phyloP scores from a whole-genome alignment of 2,329 filamentous ascomycete species.

The Penicillium sp. region DNA sequence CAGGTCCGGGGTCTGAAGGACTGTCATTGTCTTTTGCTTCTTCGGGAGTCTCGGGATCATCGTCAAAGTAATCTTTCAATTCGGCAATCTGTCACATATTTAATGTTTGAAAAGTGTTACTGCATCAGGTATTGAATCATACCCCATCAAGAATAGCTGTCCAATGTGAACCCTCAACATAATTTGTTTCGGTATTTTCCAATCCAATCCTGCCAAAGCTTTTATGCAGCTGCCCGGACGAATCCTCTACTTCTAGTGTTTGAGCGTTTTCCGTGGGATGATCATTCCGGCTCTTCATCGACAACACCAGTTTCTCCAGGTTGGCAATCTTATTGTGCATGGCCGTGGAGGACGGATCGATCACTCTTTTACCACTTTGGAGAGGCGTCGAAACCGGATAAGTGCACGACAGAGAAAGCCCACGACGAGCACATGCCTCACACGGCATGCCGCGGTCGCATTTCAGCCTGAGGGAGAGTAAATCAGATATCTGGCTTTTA shows the following conservation, averaged over 20 bases:
- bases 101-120: not conserved
- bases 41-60: not conserved
- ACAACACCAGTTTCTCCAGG: constrained; percentile 9
- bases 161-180: constrained; percentile 14
- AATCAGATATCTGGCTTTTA: not conserved
- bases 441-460: constrained; percentile 13
- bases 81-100: constrained; percentile 9
- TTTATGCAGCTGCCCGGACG: not conserved
- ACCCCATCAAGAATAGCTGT: constrained; percentile 11
- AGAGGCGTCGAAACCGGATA: constrained; percentile 6
- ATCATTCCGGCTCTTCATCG: not conserved
- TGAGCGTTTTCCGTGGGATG: not conserved
- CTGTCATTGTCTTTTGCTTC: not conserved
- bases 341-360: constrained; percentile 1
- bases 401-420: constrained; percentile 8
- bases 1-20: not conserved
- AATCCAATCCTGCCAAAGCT: constrained; percentile 10
- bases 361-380: constrained; percentile 10
- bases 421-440: constrained; percentile 9
- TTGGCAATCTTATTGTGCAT: constrained; percentile 11
- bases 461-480: constrained; percentile 2
- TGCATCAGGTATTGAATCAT: not conserved
- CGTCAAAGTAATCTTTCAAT: constrained; percentile 11
- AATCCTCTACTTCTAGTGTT: not conserved
- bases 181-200: constrained; percentile 9